phyloP scores from a whole-genome alignment of 2,329 filamentous ascomycete species.

The Colletotrichum euphorbiae region DNA sequence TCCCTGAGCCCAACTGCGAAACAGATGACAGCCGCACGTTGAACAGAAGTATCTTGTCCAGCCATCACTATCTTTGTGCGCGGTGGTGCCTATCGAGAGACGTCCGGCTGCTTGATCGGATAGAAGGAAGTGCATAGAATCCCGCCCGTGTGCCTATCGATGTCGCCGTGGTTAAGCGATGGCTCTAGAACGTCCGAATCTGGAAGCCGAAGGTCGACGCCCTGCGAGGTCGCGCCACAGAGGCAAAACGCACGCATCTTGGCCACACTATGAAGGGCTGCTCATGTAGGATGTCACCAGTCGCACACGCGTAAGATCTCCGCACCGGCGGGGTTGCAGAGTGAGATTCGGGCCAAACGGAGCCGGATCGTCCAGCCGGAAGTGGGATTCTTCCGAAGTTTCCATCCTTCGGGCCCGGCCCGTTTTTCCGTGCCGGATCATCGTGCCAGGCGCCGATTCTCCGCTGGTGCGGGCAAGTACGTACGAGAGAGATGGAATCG shows the following conservation, averaged over 20 bases:
- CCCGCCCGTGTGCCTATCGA: constrained; percentile 49
- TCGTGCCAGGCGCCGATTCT: background rate
- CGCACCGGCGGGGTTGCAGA: background rate
- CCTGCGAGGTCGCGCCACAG: constrained; percentile 44
- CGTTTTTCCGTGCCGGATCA: background rate
- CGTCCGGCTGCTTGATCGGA: constrained; percentile 42
- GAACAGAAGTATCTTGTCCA: constrained; percentile 53
- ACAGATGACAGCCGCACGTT: constrained; percentile 57
- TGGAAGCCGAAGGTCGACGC: constrained; percentile 22
- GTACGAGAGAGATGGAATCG: no score
- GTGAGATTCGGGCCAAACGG: constrained; percentile 4
- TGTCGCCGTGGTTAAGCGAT: constrained; percentile 49
- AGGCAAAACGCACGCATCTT: constrained; percentile 43
- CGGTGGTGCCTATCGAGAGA: constrained; percentile 35
- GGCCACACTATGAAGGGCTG: background rate
- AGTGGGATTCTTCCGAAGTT: constrained; percentile 1
- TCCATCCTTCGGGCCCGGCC: background rate
- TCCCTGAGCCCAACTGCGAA: constrained; percentile 43
- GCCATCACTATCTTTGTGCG: constrained; percentile 6
- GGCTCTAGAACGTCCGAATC: constrained; percentile 29
- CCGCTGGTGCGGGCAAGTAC: background rate
- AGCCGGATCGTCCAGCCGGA: background rate
- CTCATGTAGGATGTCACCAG: background rate
- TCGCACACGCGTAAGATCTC: background rate
- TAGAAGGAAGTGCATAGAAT: constrained; percentile 54